These are phyloP conservation scores for Laetiporus sulphureus DNA, from an alignment of 1,284 basidiomycete species.

Conservation along the genomic window DNA sequence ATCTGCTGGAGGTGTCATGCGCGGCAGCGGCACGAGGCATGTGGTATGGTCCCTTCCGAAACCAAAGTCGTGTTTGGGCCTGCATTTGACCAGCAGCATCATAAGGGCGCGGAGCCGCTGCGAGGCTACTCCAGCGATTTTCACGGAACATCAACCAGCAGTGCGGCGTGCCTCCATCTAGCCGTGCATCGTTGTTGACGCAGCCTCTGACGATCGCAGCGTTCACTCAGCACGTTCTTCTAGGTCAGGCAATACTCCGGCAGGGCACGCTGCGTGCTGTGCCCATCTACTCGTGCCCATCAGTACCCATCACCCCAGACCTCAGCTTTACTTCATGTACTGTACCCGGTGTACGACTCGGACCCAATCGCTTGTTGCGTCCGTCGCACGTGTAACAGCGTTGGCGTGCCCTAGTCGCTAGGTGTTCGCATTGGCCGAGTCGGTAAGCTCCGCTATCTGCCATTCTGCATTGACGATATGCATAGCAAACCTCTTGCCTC, in stretches of 20 bases:
- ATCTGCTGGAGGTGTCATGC: too few species aligned
- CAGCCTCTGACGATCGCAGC: conserved; percentile 10
- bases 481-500: conserved; percentile 3
- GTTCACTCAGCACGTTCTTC: conserved; percentile 5
- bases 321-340: too few species aligned
- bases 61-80: conserved; percentile 2
- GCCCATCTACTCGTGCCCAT: conserved; percentile 10
- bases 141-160: too few species aligned
- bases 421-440: too few species aligned
- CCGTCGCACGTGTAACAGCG: conserved; percentile 10
- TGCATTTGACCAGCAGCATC: conserved; percentile 6
- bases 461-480: too few species aligned
- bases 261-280: conserved; percentile 6
- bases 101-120: conserved; percentile 11
- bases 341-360: too few species aligned
- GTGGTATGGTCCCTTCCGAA: conserved; percentile 3
- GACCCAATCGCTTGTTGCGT: too few species aligned
- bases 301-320: conserved; percentile 11
- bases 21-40: too few species aligned
- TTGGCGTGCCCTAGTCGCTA: conserved; percentile 9
- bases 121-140: conserved; percentile 5
- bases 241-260: conserved; percentile 10
- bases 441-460: neutral
- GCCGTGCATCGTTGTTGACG: conserved; percentile 11
- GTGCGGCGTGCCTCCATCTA: conserved; percentile 9